Conservation (phyloP, 169 alveolate genomes). For the Plasmodium billcollinsi region DNA sequence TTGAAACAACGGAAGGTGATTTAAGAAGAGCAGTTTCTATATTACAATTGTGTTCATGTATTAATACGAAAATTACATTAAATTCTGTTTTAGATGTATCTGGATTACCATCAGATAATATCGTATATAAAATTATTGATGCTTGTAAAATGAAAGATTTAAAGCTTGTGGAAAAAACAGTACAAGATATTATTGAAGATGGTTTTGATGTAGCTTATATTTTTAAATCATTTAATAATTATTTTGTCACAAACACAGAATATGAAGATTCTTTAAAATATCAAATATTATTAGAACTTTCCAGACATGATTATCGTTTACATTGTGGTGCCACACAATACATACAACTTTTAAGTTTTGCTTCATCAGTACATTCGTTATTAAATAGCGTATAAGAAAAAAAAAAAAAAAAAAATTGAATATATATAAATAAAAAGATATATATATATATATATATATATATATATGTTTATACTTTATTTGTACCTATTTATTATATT, state of each 20-base stretch:
- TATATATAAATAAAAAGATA: no score
- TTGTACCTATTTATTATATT: no score
- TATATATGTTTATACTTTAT: no score
- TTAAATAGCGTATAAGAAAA: conserved; percentile 7
- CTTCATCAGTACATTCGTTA: conserved; percentile 49
- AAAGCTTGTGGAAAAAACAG: conserved; percentile 50
- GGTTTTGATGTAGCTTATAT: conserved; percentile 74
- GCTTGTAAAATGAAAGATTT: conserved; percentile 76
- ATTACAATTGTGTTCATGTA: conserved; percentile 90
- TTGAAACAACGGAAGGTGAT: conserved; percentile 95
- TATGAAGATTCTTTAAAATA: conserved; percentile 40
- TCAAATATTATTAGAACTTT: conserved; percentile 56
- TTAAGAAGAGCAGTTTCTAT: conserved; percentile 95
- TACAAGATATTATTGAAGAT: conserved; percentile 69
- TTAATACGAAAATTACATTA: conserved; percentile 40
- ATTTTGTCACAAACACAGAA: conserved; percentile 55
- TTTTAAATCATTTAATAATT: conserved; percentile 52
- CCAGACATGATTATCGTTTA: conserved; percentile 58
- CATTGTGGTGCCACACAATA: conserved; percentile 66
- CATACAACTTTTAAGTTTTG: conserved; percentile 61
- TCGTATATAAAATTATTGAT: conserved; percentile 70
- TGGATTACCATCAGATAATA: conserved; percentile 77
- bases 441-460: no score
- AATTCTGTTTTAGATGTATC: conserved; percentile 79
- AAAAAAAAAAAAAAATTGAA: neutral